phyloP scores from a whole-genome alignment of 2,329 filamentous ascomycete genomes.

The Microascus cirrosus region DNA sequence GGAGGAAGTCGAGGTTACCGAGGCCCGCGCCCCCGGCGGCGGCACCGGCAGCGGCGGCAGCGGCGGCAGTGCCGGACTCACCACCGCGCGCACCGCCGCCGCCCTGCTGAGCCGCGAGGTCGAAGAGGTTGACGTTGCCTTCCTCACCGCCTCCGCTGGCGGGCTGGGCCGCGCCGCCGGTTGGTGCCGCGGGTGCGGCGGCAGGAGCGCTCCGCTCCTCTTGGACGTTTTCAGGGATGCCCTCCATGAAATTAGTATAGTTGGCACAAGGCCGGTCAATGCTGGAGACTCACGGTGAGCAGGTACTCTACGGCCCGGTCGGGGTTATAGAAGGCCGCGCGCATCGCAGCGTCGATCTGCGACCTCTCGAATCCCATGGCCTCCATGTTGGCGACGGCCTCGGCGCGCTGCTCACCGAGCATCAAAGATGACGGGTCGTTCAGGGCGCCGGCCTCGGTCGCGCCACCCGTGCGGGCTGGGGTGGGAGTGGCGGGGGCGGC shows the following conservation, averaged over 20 bases:
- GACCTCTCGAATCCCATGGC: constrained; percentile 88
- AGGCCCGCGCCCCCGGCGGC: constrained; percentile 42
- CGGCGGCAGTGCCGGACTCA: constrained; percentile 23
- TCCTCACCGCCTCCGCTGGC: constrained; percentile 43
- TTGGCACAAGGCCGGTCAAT: neutral
- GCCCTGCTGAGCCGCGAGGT: constrained; percentile 68
- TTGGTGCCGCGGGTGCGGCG: constrained; percentile 25
- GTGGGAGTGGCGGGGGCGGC: constrained; percentile 42
- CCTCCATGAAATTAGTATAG: constrained; percentile 34
- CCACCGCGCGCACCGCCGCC: constrained; percentile 29
- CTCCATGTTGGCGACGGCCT: constrained; percentile 86
- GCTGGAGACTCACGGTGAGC: constrained; percentile 51
- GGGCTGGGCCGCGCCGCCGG: constrained; percentile 23
- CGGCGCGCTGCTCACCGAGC: constrained; percentile 71
- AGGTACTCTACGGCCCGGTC: constrained; percentile 97
- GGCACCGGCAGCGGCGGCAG: constrained; percentile 36
- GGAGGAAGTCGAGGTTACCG: constrained; percentile 82
- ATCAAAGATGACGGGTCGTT: constrained; percentile 74
- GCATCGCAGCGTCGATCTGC: constrained; percentile 88
- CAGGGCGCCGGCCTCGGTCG: constrained; percentile 29
- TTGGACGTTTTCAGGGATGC: constrained; percentile 78
- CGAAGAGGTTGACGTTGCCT: constrained; percentile 77
- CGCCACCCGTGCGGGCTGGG: constrained; percentile 34
- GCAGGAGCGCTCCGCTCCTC: constrained; percentile 34
- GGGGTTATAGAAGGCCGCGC: constrained; percentile 92